Evolutionary conservation across 495 filamentous ascomycete species (phyloP).

Genomic region (Cudoniella acicularis): DNA sequence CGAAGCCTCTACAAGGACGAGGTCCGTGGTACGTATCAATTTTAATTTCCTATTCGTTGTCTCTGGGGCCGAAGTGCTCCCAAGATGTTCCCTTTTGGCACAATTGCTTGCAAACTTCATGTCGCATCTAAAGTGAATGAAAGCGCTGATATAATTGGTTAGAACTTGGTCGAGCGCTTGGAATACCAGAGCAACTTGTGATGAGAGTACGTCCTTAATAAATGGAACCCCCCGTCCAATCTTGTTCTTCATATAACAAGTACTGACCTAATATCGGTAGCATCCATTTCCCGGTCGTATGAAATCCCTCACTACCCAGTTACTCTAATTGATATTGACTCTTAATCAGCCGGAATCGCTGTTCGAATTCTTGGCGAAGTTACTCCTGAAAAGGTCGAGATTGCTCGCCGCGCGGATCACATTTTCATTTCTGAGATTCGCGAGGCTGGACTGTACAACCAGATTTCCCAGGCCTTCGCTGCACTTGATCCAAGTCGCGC

Average conservation of each 20-base stretch:
- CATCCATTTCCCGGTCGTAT: conserved; percentile 76
- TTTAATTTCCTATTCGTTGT: conserved; percentile 10
- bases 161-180: conserved; percentile 66
- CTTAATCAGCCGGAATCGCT: conserved; percentile 61
- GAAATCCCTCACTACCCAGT: conserved; percentile 7
- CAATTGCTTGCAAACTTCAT: conserved; percentile 9
- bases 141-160: conserved; percentile 6
- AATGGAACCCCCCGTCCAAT: conserved; percentile 3
- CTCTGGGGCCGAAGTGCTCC: conserved; percentile 3
- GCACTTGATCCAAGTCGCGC: conserved; percentile 66
- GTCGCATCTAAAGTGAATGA: conserved; percentile 11
- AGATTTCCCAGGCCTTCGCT: conserved; percentile 82
- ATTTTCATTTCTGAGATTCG: conserved; percentile 86
- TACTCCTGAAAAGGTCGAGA: conserved; percentile 70
- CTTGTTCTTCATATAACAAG: conserved; percentile 8
- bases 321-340: conserved; percentile 9
- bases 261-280: conserved; percentile 10
- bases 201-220: conserved; percentile 42
- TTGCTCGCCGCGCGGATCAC: conserved; percentile 78
- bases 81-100: conserved; percentile 12
- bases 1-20: conserved; percentile 79
- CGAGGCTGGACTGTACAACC: conserved; percentile 75
- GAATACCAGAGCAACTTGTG: conserved; percentile 72
- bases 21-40: conserved; percentile 47
- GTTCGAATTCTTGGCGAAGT: conserved; percentile 89